A percentile compares a stretch with the other conserved stretches of the same genome.
Conservation (phyloP, 768 basidiomycete species). For the Lactifluus subvellereus region DNA sequence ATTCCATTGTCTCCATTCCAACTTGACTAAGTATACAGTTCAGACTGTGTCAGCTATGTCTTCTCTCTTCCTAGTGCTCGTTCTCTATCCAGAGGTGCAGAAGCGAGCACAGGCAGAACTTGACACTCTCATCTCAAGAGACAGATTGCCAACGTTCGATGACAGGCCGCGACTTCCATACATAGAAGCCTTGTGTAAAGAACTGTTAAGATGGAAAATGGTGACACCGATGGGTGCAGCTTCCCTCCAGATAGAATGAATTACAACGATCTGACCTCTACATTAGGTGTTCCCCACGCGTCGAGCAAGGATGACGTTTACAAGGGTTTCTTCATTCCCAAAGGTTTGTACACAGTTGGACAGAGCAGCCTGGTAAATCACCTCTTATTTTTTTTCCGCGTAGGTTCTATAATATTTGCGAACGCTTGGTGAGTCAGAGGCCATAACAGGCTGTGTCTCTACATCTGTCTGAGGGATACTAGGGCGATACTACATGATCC, state of each 20-base stretch:
- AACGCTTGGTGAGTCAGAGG: background rate
- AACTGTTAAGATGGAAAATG: conserved; percentile 7
- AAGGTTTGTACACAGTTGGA: conserved; percentile 2
- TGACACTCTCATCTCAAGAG: conserved; percentile 9
- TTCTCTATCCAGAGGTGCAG: conserved; percentile 11
- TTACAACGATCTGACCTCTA: background rate
- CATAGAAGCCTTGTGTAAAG: conserved; percentile 13
- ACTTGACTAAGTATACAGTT: background rate
- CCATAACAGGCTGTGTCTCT: background rate
- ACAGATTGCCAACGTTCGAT: conserved; percentile 10
- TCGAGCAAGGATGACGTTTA: conserved; percentile 11
- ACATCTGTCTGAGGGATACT: background rate
- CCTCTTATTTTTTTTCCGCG: background rate
- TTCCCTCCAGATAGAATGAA: no score
- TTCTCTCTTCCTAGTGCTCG: background rate
- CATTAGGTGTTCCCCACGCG: conserved; percentile 4
- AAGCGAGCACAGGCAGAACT: conserved; percentile 14
- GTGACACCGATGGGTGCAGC: background rate
- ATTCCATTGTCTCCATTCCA: background rate
- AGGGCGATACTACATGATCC: conserved; percentile 13
- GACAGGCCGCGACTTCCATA: conserved; percentile 12
- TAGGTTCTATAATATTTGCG: background rate
- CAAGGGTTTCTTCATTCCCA: conserved; percentile 11
- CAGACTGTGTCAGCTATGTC: background rate
- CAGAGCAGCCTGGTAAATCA: no score